Percentiles rank a stretch among this genome's conserved stretches.
These are phyloP conservation scores for Fusarium paranaense DNA, from an alignment of 2,329 filamentous ascomycete genomes.

Conservation along the genomic window DNA sequence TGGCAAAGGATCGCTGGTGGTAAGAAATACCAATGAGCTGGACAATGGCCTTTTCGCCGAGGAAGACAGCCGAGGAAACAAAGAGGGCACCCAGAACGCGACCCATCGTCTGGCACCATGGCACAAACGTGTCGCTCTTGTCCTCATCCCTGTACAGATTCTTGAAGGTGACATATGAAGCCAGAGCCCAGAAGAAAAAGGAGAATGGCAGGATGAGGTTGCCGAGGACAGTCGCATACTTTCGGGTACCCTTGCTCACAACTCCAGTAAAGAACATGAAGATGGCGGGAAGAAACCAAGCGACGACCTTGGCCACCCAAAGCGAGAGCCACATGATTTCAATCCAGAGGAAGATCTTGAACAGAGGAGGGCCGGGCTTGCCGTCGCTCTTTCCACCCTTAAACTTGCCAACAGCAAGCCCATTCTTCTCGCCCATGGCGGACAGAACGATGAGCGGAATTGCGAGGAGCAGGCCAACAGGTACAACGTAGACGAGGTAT, in stretches of 20 bases:
- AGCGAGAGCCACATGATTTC: slow-evolving; percentile 75
- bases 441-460: slow-evolving; percentile 70
- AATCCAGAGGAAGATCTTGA: slow-evolving; percentile 76
- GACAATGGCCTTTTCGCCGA: slow-evolving; percentile 82
- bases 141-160: slow-evolving; percentile 57
- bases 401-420: slow-evolving; percentile 27
- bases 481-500: slow-evolving; percentile 76
- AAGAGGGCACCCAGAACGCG: slow-evolving; percentile 75
- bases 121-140: slow-evolving; percentile 48
- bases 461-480: slow-evolving; percentile 70
- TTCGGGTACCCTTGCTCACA: slow-evolving; percentile 75
- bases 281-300: slow-evolving; percentile 68
- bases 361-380: slow-evolving; percentile 61
- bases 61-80: slow-evolving; percentile 75
- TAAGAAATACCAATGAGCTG: slow-evolving; percentile 89
- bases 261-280: slow-evolving; percentile 79
- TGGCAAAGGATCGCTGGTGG: slow-evolving; percentile 85
- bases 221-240: slow-evolving; percentile 74
- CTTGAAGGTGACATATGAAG: slow-evolving; percentile 71
- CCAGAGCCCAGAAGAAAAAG: slow-evolving; percentile 76
- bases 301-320: slow-evolving; percentile 75
- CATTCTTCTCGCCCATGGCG: slow-evolving; percentile 50
- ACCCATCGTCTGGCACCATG: slow-evolving; percentile 70
- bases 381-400: slow-evolving; percentile 1
- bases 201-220: slow-evolving; percentile 75